Evolutionary conservation across 192 early-diverging fungal species (phyloP).

Genomic region (Glomus cerebriforme): DNA sequence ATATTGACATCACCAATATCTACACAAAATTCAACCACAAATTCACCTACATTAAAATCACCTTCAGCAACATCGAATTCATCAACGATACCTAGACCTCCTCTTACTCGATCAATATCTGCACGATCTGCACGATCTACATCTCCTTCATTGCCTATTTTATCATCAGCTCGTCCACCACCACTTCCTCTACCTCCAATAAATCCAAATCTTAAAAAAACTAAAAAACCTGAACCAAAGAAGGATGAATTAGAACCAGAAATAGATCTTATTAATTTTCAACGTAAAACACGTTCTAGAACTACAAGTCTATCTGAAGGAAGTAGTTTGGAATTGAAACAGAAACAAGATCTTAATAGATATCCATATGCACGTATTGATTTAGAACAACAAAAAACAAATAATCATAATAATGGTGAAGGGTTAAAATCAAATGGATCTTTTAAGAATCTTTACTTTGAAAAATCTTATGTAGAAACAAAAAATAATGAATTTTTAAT

Average conservation of each 20-base stretch:
- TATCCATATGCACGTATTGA: neutral
- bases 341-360: neutral
- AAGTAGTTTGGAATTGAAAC: neutral
- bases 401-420: neutral
- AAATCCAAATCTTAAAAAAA: conserved; percentile 14
- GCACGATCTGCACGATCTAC: neutral
- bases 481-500: neutral
- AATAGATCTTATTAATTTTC: neutral
- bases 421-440: neutral
- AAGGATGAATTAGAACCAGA: neutral
- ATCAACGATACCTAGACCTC: neutral
- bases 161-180: conserved; percentile 5
- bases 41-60: neutral
- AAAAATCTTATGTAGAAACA: neutral
- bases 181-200: conserved; percentile 25
- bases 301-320: neutral
- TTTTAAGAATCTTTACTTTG: neutral
- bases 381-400: neutral
- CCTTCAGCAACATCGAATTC: neutral
- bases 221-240: neutral
- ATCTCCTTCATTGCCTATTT: neutral
- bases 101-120: neutral
- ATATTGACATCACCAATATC: neutral
- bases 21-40: neutral
- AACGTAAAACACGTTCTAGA: neutral